Conservation (phyloP, 768 basidiomycete species). For the Auriscalpium vulgare region DNA sequence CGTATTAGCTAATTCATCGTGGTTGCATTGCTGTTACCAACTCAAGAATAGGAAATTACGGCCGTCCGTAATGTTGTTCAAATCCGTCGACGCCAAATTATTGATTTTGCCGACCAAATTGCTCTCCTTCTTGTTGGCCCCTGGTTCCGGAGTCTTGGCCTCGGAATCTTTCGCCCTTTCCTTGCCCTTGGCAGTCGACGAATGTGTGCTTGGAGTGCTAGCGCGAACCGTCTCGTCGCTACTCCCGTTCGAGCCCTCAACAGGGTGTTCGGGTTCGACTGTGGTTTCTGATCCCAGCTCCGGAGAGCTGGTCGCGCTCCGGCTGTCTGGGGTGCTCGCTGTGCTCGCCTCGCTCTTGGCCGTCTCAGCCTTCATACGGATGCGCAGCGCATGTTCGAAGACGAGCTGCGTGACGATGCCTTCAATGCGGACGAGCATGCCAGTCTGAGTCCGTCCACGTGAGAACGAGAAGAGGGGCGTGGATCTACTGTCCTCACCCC, state of each 20-base stretch:
- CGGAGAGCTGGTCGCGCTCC: not conserved
- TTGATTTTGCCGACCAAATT: conserved; percentile 71
- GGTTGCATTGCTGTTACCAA: conserved; percentile 3
- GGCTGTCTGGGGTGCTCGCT: not conserved
- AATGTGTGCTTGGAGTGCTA: conserved; percentile 8
- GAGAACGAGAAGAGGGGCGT: too few species aligned
- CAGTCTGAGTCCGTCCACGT: conserved; percentile 15
- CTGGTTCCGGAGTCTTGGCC: not conserved
- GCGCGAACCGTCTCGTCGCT: not conserved
- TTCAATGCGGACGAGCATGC: conserved; percentile 34
- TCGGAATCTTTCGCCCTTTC: not conserved
- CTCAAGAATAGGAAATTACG: conserved; percentile 17
- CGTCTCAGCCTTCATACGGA: conserved; percentile 39
- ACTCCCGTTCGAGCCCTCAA: not conserved
- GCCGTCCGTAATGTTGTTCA: conserved; percentile 23
- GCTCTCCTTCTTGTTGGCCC: conserved; percentile 14
- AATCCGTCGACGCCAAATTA: conserved; percentile 66
- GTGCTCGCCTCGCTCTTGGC: conserved; percentile 1
- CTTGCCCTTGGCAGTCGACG: not conserved
- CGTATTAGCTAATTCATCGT: not conserved
- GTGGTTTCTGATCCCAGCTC: not conserved
- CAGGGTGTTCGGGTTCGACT: not conserved
- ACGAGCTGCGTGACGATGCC: conserved; percentile 45
- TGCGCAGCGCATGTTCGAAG: conserved; percentile 48
- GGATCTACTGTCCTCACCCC: conserved; percentile 9